Conservation (phyloP, 352 stramenopile species). For the Thalassiosira sp. region DNA sequence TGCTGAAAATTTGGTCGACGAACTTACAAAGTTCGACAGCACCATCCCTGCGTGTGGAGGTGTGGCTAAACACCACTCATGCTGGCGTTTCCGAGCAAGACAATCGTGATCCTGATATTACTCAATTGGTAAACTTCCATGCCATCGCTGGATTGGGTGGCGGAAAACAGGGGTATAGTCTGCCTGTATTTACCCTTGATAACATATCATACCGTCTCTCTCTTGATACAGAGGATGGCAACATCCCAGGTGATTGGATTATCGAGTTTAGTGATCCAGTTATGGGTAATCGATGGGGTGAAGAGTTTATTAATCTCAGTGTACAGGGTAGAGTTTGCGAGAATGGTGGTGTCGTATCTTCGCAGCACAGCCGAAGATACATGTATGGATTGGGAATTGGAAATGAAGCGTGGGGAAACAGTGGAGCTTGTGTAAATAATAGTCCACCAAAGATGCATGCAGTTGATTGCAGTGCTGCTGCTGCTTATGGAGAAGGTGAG, state of each 20-base stretch:
- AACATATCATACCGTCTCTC: conserved; percentile 58
- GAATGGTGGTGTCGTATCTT: conserved; percentile 57
- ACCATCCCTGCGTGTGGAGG: no score
- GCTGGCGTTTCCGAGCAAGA: background rate
- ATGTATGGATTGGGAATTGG: conserved; percentile 58
- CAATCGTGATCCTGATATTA: conserved; percentile 8
- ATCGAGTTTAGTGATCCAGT: conserved; percentile 69
- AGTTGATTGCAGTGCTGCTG: conserved; percentile 42
- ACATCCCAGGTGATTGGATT: conserved; percentile 62
- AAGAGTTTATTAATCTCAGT: conserved; percentile 58
- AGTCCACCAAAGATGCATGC: conserved; percentile 20
- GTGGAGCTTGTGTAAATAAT: conserved; percentile 55
- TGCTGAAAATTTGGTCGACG: conserved; percentile 64
- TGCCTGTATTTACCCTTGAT: conserved; percentile 51
- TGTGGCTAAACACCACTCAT: conserved; percentile 51
- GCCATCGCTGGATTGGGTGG: conserved; percentile 27
- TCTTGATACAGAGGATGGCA: conserved; percentile 24
- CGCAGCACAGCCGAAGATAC: conserved; percentile 65
- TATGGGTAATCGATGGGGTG: conserved; percentile 58
- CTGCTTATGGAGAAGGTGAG: no score
- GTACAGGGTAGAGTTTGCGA: conserved; percentile 47
- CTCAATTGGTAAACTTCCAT: conserved; percentile 54
- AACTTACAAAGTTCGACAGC: no score
- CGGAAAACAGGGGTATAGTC: conserved; percentile 61
- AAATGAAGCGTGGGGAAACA: conserved; percentile 56